Evolutionary conservation across 2,329 filamentous ascomycete genomes (phyloP).

Genomic region (Penicillium sp.): DNA sequence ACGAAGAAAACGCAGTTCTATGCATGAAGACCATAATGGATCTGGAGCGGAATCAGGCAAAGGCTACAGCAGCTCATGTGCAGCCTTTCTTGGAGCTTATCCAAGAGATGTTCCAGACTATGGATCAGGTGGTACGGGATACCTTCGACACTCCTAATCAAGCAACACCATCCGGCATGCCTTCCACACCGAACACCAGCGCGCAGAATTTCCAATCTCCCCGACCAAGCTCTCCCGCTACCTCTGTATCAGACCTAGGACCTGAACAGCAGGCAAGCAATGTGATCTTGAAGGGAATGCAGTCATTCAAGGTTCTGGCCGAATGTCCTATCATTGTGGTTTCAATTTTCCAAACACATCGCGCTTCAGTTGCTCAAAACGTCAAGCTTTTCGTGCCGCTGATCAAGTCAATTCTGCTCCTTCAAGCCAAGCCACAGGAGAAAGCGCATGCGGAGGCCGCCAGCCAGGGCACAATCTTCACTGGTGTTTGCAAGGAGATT

Average conservation of each 20-base stretch:
- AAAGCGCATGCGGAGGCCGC: conserved; percentile 86
- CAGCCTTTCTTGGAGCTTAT: conserved; percentile 90
- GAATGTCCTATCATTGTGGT: conserved; percentile 99
- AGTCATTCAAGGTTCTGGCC: conserved; percentile 97
- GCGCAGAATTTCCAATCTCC: conserved; percentile 79
- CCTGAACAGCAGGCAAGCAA: conserved; percentile 80
- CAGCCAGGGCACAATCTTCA: conserved; percentile 78
- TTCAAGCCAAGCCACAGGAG: conserved; percentile 91
- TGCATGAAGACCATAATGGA: conserved; percentile 99
- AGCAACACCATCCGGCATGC: conserved; percentile 53
- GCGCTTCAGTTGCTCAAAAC: conserved; percentile 74
- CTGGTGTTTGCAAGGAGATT: conserved; percentile 89
- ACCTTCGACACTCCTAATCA: conserved; percentile 80
- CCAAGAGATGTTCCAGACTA: conserved; percentile 91
- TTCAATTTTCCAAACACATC: conserved; percentile 94
- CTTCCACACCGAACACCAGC: conserved; percentile 54
- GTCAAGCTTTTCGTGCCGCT: conserved; percentile 90
- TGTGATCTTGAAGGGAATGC: conserved; percentile 87
- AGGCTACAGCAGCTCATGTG: conserved; percentile 76
- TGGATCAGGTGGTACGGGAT: conserved; percentile 92
- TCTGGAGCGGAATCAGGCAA: conserved; percentile 88
- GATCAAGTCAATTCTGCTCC: conserved; percentile 84
- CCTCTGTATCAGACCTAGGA: conserved; percentile 76
- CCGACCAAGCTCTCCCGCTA: conserved; percentile 84
- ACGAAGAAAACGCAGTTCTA: conserved; percentile 97